Conservation (phyloP, 495 filamentous ascomycete genomes). For the Penicillium riverlandense region DNA sequence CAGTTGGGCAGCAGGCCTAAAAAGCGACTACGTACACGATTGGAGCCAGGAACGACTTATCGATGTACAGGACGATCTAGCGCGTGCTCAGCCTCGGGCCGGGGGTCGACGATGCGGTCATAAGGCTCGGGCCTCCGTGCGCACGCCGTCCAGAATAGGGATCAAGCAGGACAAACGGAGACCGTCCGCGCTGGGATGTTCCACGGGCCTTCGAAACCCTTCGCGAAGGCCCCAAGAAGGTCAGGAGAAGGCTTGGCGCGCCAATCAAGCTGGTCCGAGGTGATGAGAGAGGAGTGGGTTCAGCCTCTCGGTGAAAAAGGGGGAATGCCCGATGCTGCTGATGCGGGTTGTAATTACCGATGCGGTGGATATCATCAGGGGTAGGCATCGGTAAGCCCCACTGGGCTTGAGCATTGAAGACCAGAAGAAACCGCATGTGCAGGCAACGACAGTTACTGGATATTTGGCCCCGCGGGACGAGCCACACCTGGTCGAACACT, state of each 20-base stretch:
- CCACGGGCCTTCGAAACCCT: slow-evolving; percentile 24
- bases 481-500: slow-evolving; percentile 6
- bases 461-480: no score
- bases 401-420: slow-evolving; percentile 1
- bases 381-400: slow-evolving; percentile 6
- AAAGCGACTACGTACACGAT: no score
- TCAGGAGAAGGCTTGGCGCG: slow-evolving; percentile 30
- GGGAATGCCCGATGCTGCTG: slow-evolving; percentile 3
- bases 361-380: slow-evolving; percentile 5
- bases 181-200: slow-evolving; percentile 1
- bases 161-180: slow-evolving; percentile 3
- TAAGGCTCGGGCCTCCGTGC: no score
- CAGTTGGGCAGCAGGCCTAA: no score
- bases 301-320: slow-evolving; percentile 11
- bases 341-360: slow-evolving; percentile 17
- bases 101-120: no score
- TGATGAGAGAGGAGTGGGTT: slow-evolving; percentile 18
- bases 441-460: neutral
- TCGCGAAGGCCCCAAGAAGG: slow-evolving; percentile 35
- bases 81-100: no score
- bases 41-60: no score
- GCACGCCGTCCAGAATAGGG: slow-evolving; percentile 14
- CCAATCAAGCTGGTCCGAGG: slow-evolving; percentile 12
- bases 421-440: neutral
- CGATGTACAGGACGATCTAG: no score